A percentile compares a stretch with the other conserved stretches of the same genome.
Conservation (phyloP, 257 asterid species). For the Lantana camara region DNA sequence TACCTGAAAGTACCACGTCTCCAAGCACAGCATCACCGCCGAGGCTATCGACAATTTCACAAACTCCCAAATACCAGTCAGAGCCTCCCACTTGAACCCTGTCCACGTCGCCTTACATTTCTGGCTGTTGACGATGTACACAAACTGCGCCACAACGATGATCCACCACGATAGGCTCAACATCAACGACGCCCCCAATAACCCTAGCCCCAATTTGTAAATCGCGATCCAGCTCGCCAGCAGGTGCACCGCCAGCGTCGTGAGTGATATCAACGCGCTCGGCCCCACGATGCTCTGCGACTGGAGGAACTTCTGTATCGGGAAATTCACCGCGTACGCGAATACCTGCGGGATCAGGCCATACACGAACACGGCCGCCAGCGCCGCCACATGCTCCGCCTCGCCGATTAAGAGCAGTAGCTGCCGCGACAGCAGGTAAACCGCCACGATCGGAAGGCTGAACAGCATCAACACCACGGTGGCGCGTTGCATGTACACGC, state of each 20-base stretch:
- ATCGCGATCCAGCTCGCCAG: slow-evolving; percentile 43
- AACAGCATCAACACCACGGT: slow-evolving; percentile 42
- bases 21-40: slow-evolving; percentile 70
- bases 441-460: slow-evolving; percentile 48
- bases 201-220: slow-evolving; percentile 45
- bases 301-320: slow-evolving; percentile 61
- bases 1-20: slow-evolving; percentile 66
- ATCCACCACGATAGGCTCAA: slow-evolving; percentile 70
- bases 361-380: slow-evolving; percentile 55
- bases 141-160: slow-evolving; percentile 46
- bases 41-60: slow-evolving; percentile 56
- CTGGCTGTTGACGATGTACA: slow-evolving; percentile 37
- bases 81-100: slow-evolving; percentile 57
- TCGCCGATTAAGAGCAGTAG: slow-evolving; percentile 52
- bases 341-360: slow-evolving; percentile 66
- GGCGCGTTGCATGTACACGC: slow-evolving; percentile 61
- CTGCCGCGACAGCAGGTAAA: slow-evolving; percentile 46
- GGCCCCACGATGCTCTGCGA: slow-evolving; percentile 61
- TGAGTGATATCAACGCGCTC: slow-evolving; percentile 51
- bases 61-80: slow-evolving; percentile 50
- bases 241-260: slow-evolving; percentile 47
- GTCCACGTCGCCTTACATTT: slow-evolving; percentile 57
- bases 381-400: slow-evolving; percentile 32
- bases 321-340: slow-evolving; percentile 56
- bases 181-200: slow-evolving; percentile 51